A percentile compares a stretch with the other conserved stretches of the same genome.
These are phyloP conservation scores for Penicillium capsulatum DNA, from an alignment of 2,329 filamentous ascomycete genomes.

Conservation along the genomic window DNA sequence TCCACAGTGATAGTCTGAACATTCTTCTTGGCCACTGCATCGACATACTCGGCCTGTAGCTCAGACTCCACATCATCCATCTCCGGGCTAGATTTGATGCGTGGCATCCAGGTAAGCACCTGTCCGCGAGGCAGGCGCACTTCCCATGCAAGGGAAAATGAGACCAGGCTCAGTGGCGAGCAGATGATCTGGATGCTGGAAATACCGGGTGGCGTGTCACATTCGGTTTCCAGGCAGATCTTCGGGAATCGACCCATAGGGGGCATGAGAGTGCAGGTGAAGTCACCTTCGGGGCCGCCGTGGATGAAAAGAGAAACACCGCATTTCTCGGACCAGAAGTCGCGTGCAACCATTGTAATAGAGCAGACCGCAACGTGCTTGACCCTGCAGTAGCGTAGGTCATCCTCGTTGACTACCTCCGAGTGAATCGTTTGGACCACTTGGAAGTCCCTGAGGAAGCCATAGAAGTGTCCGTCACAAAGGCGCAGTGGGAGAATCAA, in stretches of 20 bases:
- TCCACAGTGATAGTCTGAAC: no score
- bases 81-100: constrained; percentile 15
- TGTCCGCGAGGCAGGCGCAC: constrained; percentile 10
- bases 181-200: constrained; percentile 25
- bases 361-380: constrained; percentile 30
- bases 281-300: constrained; percentile 29
- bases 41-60: constrained; percentile 5
- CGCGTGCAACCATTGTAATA: constrained; percentile 25
- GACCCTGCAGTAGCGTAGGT: constrained; percentile 2
- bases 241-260: constrained; percentile 11
- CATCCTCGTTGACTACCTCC: constrained; percentile 2
- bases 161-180: constrained; percentile 18
- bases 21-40: not conserved
- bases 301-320: constrained; percentile 27
- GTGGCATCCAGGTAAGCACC: constrained; percentile 25
- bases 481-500: constrained; percentile 28
- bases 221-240: constrained; percentile 16
- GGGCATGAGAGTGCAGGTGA: constrained; percentile 16
- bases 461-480: constrained; percentile 26
- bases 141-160: constrained; percentile 28
- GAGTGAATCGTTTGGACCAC: constrained; percentile 15
- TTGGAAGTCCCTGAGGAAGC: constrained; percentile 29
- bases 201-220: constrained; percentile 11
- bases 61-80: constrained; percentile 1
- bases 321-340: constrained; percentile 31